Percentiles rank a stretch among this genome's conserved stretches.
These are phyloP conservation scores for Termitomyces heimii DNA, from an alignment of 768 basidiomycete genomes.

Conservation along the genomic window DNA sequence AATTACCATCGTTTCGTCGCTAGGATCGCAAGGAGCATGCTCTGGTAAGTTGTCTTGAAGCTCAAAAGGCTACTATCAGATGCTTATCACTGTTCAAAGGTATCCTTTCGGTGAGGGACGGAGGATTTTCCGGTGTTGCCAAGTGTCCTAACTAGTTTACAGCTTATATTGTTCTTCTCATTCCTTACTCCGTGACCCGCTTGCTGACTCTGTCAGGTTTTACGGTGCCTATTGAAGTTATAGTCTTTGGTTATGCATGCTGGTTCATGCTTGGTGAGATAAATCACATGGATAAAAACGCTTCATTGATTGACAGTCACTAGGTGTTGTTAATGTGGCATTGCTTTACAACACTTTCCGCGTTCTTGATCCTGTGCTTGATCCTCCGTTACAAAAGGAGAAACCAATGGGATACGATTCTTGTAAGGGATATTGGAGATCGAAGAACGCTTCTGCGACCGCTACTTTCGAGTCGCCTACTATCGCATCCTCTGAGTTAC, in stretches of 20 bases:
- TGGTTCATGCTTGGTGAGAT: conserved; percentile 50
- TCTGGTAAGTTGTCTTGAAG: conserved; percentile 46
- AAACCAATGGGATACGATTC: conserved; percentile 20
- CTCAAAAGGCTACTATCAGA: background rate
- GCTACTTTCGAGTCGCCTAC: conserved; percentile 7
- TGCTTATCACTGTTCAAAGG: conserved; percentile 27
- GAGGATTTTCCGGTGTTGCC: background rate
- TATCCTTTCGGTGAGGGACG: conserved; percentile 50
- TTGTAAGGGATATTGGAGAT: conserved; percentile 2
- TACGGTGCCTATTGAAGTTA: conserved; percentile 36
- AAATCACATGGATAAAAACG: background rate
- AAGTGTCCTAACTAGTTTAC: conserved; percentile 5
- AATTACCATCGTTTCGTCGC: conserved; percentile 58
- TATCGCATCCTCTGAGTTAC: conserved; percentile 6
- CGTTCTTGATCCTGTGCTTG: conserved; percentile 49
- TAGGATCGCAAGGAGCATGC: conserved; percentile 60
- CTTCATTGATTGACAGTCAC: background rate
- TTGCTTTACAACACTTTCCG: conserved; percentile 68
- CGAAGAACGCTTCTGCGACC: conserved; percentile 14
- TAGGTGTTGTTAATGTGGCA: conserved; percentile 60
- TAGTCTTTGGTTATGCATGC: conserved; percentile 41
- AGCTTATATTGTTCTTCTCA: conserved; percentile 56
- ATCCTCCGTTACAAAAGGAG: conserved; percentile 23
- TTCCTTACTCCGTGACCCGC: conserved; percentile 51
- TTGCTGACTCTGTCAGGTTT: conserved; percentile 44